Evolutionary conservation across 1,139 yeast genomes (phyloP).

Genomic region (Suhomyces choctaworum): DNA sequence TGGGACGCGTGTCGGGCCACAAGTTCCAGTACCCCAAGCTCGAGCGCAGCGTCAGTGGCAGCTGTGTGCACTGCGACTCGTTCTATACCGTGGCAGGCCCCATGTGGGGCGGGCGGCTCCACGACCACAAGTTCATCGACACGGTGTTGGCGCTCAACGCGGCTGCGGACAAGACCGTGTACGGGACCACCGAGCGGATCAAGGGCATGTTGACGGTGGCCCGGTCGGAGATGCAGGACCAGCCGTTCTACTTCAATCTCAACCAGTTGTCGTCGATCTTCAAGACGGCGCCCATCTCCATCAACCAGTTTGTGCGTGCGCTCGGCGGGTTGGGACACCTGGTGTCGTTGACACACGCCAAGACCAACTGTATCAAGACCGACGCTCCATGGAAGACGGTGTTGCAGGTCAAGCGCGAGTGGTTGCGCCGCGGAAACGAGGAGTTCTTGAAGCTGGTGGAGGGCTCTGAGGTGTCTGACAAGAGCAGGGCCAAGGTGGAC

Average conservation of each 20-base stretch:
- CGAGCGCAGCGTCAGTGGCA: conserved; percentile 10
- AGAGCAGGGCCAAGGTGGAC: conserved; percentile 26
- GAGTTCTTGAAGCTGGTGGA: conserved; percentile 20
- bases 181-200: conserved; percentile 80
- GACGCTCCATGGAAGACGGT: conserved; percentile 82
- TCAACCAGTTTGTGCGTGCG: conserved; percentile 71
- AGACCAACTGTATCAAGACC: conserved; percentile 83
- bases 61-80: conserved; percentile 69
- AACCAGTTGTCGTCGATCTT: conserved; percentile 73
- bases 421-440: conserved; percentile 53
- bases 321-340: conserved; percentile 81
- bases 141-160: conserved; percentile 58
- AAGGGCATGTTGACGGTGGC: conserved; percentile 93
- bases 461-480: conserved; percentile 30
- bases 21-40: conserved; percentile 41
- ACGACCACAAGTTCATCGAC: conserved; percentile 64
- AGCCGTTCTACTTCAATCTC: conserved; percentile 82
- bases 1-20: conserved; percentile 57
- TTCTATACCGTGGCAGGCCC: conserved; percentile 88
- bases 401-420: conserved; percentile 69
- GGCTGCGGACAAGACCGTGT: conserved; percentile 50
- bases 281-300: conserved; percentile 82
- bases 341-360: conserved; percentile 86
- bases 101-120: conserved; percentile 88
- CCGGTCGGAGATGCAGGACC: conserved; percentile 56